A percentile compares a stretch with the other conserved stretches of the same genome.
phyloP scores from a whole-genome alignment of 2,329 filamentous ascomycete species.

The Hyphodiscus sp. region DNA sequence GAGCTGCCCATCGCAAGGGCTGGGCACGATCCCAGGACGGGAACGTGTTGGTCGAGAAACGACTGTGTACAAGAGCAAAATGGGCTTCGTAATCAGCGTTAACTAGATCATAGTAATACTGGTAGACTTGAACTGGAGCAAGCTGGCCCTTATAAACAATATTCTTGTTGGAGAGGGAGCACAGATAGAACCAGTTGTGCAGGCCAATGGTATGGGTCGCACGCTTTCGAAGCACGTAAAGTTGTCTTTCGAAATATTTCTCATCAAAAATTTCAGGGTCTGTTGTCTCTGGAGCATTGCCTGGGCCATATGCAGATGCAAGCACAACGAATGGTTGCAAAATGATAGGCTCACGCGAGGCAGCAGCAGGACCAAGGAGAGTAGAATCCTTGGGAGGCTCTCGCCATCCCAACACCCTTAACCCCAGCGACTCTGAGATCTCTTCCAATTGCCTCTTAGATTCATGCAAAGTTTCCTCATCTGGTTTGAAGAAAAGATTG shows the following conservation, averaged over 20 bases:
- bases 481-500: conserved; percentile 98
- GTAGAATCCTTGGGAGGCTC: conserved; percentile 90
- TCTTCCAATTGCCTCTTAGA: conserved; percentile 92
- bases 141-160: conserved; percentile 99
- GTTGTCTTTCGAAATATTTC: conserved; percentile 80
- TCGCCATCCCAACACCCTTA: conserved; percentile 94
- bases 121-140: conserved; percentile 89
- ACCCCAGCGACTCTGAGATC: conserved; percentile 77
- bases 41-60: conserved; percentile 98
- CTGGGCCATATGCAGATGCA: conserved; percentile 74
- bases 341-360: conserved; percentile 91
- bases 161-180: conserved; percentile 92
- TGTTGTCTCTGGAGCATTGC: conserved; percentile 69
- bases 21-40: conserved; percentile 97
- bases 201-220: conserved; percentile 90
- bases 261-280: conserved; percentile 79
- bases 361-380: conserved; percentile 84
- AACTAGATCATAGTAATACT: conserved; percentile 95
- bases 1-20: conserved; percentile 90
- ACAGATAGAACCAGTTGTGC: conserved; percentile 98
- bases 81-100: conserved; percentile 97
- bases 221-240: conserved; percentile 91
- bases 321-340: conserved; percentile 93
- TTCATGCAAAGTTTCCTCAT: conserved; percentile 80
- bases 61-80: conserved; percentile 93